phyloP scores from a whole-genome alignment of 768 basidiomycete species.

The Mycena albidolilacea region DNA sequence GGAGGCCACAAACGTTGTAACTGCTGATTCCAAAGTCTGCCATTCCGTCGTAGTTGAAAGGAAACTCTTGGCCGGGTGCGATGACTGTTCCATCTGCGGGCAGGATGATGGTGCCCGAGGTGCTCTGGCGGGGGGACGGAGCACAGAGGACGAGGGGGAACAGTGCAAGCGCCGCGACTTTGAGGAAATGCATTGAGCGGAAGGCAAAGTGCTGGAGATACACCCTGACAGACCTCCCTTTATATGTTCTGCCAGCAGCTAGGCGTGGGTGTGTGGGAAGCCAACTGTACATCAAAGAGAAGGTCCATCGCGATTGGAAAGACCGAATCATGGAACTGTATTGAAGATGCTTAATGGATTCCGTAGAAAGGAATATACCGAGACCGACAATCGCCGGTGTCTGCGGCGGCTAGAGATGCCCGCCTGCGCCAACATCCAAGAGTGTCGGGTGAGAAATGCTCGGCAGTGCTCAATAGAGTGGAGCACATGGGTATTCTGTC shows the following conservation, averaged over 20 bases:
- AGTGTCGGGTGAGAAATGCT: background rate
- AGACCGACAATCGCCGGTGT: background rate
- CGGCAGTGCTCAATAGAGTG: background rate
- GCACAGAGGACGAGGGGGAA: conserved; percentile 26
- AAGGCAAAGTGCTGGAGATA: background rate
- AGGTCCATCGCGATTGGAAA: background rate
- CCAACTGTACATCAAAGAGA: background rate
- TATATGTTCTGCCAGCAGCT: conserved; percentile 5
- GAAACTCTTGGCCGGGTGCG: conserved; percentile 56
- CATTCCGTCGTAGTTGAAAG: conserved; percentile 55
- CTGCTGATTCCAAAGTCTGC: conserved; percentile 61
- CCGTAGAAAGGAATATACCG: background rate
- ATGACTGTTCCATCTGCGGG: conserved; percentile 52
- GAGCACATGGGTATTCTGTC: background rate
- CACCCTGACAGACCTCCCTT: background rate
- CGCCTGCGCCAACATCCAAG: conserved; percentile 1
- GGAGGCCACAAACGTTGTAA: conserved; percentile 44
- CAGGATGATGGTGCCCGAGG: conserved; percentile 40
- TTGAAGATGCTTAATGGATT: background rate
- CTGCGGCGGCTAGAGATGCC: conserved; percentile 7
- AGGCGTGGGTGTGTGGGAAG: conserved; percentile 1
- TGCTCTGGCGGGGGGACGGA: conserved; percentile 32
- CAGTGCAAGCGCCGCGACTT: conserved; percentile 29
- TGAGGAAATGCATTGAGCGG: conserved; percentile 27
- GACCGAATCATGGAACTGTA: background rate